Percentiles rank a stretch among this genome's conserved stretches.
These are phyloP conservation scores for Phellinidium pouzarii DNA, from an alignment of 1,284 basidiomycete species.

Conservation along the genomic window DNA sequence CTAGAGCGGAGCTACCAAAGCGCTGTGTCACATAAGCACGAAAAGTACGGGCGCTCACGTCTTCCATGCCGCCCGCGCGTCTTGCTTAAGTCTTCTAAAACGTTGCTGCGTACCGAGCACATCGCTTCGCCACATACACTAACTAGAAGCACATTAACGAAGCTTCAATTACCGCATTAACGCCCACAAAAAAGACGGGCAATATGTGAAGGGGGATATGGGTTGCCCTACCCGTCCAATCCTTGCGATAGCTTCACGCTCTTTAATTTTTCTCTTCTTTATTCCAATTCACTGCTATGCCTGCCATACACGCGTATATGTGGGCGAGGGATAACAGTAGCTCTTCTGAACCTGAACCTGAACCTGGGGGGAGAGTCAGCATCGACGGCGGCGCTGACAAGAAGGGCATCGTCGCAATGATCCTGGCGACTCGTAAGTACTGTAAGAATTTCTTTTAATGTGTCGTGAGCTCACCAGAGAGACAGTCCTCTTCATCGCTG, in stretches of 20 bases:
- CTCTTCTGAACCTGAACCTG: background rate
- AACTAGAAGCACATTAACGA: background rate
- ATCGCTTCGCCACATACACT: background rate
- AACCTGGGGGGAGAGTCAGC: slow-evolving; percentile 8
- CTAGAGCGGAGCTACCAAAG: background rate
- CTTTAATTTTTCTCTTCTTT: background rate
- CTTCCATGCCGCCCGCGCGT: background rate
- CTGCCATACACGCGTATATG: background rate
- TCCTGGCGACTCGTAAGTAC: slow-evolving; percentile 14
- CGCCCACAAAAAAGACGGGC: background rate
- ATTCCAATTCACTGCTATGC: slow-evolving; percentile 3
- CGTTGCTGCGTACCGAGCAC: background rate
- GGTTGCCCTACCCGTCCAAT: background rate
- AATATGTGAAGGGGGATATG: background rate
- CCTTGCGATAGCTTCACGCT: background rate
- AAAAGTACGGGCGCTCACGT: background rate
- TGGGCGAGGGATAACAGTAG: slow-evolving; percentile 2
- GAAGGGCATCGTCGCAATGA: slow-evolving; percentile 15
- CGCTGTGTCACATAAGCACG: background rate
- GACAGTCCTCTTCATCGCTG: slow-evolving; percentile 16
- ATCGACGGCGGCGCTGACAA: slow-evolving; percentile 12
- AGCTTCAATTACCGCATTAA: background rate
- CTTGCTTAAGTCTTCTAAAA: background rate
- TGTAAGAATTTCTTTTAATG: background rate
- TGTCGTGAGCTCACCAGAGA: background rate